Evolutionary conservation across 73 alveolate species (phyloP).

Genomic region (Paramecium tetraurelia): DNA sequence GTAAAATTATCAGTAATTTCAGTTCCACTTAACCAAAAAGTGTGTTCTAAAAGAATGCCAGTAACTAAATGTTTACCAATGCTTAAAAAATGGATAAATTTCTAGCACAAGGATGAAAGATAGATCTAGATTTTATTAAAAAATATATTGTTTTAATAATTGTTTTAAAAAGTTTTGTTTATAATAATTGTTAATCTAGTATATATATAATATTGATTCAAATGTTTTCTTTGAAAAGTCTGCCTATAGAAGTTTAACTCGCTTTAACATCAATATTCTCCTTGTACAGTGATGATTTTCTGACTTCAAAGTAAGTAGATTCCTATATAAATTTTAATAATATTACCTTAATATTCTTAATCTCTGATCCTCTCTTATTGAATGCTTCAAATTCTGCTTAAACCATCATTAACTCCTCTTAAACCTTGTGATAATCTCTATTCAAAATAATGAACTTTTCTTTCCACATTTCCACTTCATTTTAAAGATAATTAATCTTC

Average conservation of each 20-base stretch:
- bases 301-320: background rate
- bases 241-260: background rate
- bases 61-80: background rate
- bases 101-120: background rate
- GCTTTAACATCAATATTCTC: background rate
- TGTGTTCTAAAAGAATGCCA: conserved; percentile 15
- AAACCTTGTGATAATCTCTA: conserved; percentile 16
- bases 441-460: background rate
- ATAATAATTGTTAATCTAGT: background rate
- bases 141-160: background rate
- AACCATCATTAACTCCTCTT: conserved; percentile 33
- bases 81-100: conserved; percentile 42
- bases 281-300: conserved; percentile 9
- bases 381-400: conserved; percentile 37
- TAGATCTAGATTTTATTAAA: background rate
- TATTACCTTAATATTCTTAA: background rate
- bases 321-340: background rate
- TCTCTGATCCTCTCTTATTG: background rate
- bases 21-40: background rate
- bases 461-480: conserved; percentile 34
- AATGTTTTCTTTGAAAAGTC: background rate
- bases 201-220: background rate
- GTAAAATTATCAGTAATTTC: background rate
- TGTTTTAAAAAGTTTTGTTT: background rate
- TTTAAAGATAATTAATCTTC: background rate